Evolutionary conservation across 306 rosid species (phyloP), one percentile per base, ranked within the genome.

Genomic region (Neltuma alba): DNA sequence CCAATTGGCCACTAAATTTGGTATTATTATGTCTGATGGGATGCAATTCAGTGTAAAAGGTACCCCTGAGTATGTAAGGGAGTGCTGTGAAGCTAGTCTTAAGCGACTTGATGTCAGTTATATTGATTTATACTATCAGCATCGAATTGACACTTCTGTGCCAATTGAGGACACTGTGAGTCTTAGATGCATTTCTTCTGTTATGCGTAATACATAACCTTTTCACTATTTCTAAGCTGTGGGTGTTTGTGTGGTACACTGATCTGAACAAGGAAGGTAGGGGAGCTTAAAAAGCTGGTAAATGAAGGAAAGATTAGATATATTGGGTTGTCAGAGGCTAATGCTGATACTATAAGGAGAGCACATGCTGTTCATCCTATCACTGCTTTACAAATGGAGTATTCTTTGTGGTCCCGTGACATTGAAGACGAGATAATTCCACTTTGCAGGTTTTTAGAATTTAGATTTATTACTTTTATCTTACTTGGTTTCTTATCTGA

Each of bases 91-190:
- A 87, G 93, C 89, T 27, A 92, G 93, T 76, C 92, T 90, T 44
- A 79, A 83, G 66, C 75, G 93, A 28, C 86, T 89, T 45, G 82
- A 81, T 48, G 82, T 85, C 5, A 62, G 75, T 41, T 81, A 85
- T 44, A 90, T 92, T 64, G 95, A 92, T 83, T 63, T 90, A 6
- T 90, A 89, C 62, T 92, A 83, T 77, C 89, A 85, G 71, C 94
- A 88, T 70, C 77, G 90, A 11, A 54, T 90, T 30, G 97, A 92
- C 38, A 66, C 85, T 42, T 85, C 91, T 15, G 86, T 92, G 76
- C 89, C 91, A 79, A 92, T 90, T 42, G 97, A 90, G 83, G 89
- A 92, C 65, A 92, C 94, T 2, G 94, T 90, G 83, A 89, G 92
- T n/a, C 58, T 63, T 57, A 20, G 71, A n/a, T 76, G 66, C 33